phyloP scores from a whole-genome alignment of 2,329 filamentous ascomycete species.

The Colletotrichum destructivum region DNA sequence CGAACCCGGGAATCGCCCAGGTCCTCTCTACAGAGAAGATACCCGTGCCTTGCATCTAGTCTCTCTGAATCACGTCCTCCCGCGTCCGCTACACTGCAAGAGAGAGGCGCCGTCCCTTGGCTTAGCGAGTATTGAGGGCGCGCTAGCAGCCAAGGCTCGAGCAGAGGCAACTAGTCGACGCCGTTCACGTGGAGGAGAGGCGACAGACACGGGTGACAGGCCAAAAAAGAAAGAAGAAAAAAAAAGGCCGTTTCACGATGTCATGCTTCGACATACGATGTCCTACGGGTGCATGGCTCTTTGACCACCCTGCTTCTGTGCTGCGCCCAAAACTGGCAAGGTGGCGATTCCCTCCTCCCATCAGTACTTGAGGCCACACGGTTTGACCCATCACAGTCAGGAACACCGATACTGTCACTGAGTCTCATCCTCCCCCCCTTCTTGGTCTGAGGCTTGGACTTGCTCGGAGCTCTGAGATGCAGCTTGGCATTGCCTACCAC shows the following conservation, averaged over 20 bases:
- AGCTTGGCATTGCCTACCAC: slow-evolving; percentile 38
- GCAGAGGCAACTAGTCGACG: slow-evolving; percentile 29
- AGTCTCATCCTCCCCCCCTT: not conserved
- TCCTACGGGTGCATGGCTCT: slow-evolving; percentile 32
- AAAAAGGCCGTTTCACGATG: slow-evolving; percentile 39
- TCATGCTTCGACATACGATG: slow-evolving; percentile 26
- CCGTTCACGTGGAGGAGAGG: slow-evolving; percentile 38
- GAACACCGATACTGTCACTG: slow-evolving; percentile 35
- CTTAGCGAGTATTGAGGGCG: slow-evolving; percentile 16
- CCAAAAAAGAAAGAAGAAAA: not conserved
- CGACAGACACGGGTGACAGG: slow-evolving; percentile 31
- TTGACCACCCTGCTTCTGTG: slow-evolving; percentile 27
- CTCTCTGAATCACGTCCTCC: not conserved
- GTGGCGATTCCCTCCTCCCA: not conserved
- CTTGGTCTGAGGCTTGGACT: slow-evolving; percentile 40
- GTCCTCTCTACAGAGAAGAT: not conserved
- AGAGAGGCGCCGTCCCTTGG: not conserved
- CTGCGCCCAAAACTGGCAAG: slow-evolving; percentile 26
- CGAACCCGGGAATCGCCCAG: not conserved
- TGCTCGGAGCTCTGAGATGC: slow-evolving; percentile 39
- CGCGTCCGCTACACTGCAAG: not conserved
- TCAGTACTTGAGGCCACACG: not conserved
- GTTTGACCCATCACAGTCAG: slow-evolving; percentile 3
- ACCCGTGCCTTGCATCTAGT: slow-evolving; percentile 15
- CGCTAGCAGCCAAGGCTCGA: slow-evolving; percentile 33